Evolutionary conservation across 805 yeast species (phyloP).

Genomic region (Candida anglica): DNA sequence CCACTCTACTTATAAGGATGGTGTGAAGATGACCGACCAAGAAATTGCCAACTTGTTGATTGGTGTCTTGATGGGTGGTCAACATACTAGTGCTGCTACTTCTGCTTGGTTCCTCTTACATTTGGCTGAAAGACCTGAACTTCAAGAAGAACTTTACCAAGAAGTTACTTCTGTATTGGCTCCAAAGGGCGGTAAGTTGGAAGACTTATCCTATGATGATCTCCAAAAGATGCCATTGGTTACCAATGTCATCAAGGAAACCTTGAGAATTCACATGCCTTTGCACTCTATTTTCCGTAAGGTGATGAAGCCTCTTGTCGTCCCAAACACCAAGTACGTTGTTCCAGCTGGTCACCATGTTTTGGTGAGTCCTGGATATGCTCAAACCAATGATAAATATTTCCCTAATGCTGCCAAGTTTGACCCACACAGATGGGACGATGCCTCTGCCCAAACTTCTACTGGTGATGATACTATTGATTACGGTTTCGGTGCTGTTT

Average conservation of each 20-base stretch:
- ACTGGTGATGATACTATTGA: constrained; percentile 50
- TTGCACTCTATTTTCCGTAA: constrained; percentile 93
- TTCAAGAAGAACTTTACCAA: constrained; percentile 74
- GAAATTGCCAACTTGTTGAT: constrained; percentile 91
- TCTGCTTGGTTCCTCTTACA: constrained; percentile 93
- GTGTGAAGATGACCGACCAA: constrained; percentile 88
- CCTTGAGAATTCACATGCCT: constrained; percentile 94
- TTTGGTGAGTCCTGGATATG: constrained; percentile 89
- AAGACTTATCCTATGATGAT: constrained; percentile 75
- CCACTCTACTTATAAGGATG: constrained; percentile 85
- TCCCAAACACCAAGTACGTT: constrained; percentile 73
- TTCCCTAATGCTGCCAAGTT: constrained; percentile 73
- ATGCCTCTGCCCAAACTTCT: constrained; percentile 15
- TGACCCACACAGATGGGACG: constrained; percentile 85
- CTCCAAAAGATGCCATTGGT: constrained; percentile 77
- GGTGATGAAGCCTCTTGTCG: constrained; percentile 72
- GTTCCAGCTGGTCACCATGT: constrained; percentile 90
- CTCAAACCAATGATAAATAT: constrained; percentile 70
- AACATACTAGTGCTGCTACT: constrained; percentile 95
- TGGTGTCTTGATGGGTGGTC: constrained; percentile 98
- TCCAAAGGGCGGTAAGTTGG: constrained; percentile 41
- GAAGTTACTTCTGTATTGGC: constrained; percentile 68
- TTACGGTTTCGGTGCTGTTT: constrained; percentile 94
- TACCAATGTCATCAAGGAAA: constrained; percentile 84
- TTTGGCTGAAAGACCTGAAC: constrained; percentile 78